These are phyloP conservation scores for Fusarium mexicanum DNA, from an alignment of 2,329 filamentous ascomycete species.

Conservation along the genomic window DNA sequence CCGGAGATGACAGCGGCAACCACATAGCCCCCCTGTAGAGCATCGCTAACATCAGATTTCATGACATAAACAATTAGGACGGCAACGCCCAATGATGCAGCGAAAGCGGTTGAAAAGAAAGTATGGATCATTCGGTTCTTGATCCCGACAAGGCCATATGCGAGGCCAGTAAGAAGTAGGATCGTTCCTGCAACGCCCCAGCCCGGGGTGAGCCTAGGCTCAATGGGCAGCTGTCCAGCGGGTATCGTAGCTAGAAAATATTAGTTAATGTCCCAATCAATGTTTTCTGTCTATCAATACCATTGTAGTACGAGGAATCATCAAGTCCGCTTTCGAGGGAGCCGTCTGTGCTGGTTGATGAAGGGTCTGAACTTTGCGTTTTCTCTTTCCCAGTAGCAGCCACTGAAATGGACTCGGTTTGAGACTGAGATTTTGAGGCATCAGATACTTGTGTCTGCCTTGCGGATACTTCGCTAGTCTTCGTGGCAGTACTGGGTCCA, in stretches of 20 bases:
- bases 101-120: slow-evolving; percentile 81
- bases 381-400: slow-evolving; percentile 25
- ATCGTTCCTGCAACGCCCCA: slow-evolving; percentile 82
- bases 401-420: slow-evolving; percentile 17
- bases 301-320: slow-evolving; percentile 48
- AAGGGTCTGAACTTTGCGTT: slow-evolving; percentile 16
- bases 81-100: slow-evolving; percentile 76
- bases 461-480: slow-evolving; percentile 19
- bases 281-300: slow-evolving; percentile 38
- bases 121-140: slow-evolving; percentile 83
- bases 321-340: slow-evolving; percentile 35
- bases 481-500: slow-evolving; percentile 15
- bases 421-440: background rate
- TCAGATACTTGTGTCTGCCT: slow-evolving; percentile 23
- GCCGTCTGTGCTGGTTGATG: slow-evolving; percentile 33
- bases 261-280: background rate
- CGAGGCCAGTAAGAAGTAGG: slow-evolving; percentile 75
- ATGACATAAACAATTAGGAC: slow-evolving; percentile 91
- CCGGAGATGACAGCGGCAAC: slow-evolving; percentile 81
- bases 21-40: slow-evolving; percentile 86
- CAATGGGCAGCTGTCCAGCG: slow-evolving; percentile 71
- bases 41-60: slow-evolving; percentile 77
- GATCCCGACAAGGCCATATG: slow-evolving; percentile 81
- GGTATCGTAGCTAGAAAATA: slow-evolving; percentile 55
- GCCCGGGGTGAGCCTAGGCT: slow-evolving; percentile 80